Percentiles rank a stretch among this genome's conserved stretches.
These are phyloP conservation scores for Cnidoscolus chayamansa DNA, from an alignment of 441 rosid species.

Conservation along the genomic window DNA sequence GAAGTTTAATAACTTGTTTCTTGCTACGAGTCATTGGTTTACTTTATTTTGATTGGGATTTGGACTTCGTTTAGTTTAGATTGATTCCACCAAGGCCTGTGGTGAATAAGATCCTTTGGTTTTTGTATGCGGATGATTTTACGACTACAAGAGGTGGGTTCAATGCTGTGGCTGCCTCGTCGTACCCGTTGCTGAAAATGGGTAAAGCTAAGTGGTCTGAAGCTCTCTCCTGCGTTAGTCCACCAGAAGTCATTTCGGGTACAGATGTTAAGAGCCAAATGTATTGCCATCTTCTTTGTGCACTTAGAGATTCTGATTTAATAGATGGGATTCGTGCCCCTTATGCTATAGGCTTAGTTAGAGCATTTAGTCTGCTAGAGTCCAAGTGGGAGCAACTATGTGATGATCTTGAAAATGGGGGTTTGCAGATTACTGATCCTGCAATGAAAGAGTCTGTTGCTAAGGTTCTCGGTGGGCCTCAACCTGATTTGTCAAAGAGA, in stretches of 20 bases:
- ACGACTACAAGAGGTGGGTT: slow-evolving; percentile 39
- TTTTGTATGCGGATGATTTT: slow-evolving; percentile 35
- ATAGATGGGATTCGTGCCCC: slow-evolving; percentile 41
- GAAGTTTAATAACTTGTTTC: neutral
- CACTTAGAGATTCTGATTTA: slow-evolving; percentile 34
- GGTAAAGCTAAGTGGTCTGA: slow-evolving; percentile 23
- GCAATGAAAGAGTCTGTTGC: slow-evolving; percentile 38
- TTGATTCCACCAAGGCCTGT: slow-evolving; percentile 36
- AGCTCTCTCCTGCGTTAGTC: slow-evolving; percentile 29
- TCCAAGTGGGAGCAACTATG: slow-evolving; percentile 45
- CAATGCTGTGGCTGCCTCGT: slow-evolving; percentile 49
- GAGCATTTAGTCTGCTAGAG: slow-evolving; percentile 34
- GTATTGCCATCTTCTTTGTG: slow-evolving; percentile 53
- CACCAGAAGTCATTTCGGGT: slow-evolving; percentile 39
- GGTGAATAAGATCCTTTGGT: slow-evolving; percentile 30
- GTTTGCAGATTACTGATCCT: slow-evolving; percentile 27
- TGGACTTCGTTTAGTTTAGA: slow-evolving; percentile 25
- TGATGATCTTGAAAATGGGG: slow-evolving; percentile 40
- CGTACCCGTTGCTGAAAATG: slow-evolving; percentile 37
- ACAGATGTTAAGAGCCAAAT: slow-evolving; percentile 37
- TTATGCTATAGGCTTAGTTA: slow-evolving; percentile 36
- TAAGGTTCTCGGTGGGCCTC: slow-evolving; percentile 41
- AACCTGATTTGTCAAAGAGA: slow-evolving; percentile 33
- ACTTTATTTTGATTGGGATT: slow-evolving; percentile 6
- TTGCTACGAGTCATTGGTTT: neutral